Conservation (phyloP, 768 basidiomycete genomes). For the Neoboletus subvelutipes region DNA sequence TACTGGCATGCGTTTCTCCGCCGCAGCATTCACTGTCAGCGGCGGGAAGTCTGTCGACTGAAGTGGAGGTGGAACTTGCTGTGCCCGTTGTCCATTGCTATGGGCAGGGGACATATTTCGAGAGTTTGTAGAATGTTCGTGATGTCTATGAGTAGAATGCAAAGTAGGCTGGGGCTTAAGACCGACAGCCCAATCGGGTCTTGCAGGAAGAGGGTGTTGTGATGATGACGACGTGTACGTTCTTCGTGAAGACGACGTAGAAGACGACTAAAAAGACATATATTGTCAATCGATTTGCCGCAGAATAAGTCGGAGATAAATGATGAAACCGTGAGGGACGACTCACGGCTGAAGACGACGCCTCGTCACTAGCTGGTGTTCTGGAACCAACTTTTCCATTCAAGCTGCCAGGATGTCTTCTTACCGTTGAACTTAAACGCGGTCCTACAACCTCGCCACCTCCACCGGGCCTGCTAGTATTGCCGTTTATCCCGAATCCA, state of each 20-base stretch:
- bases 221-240: constrained; percentile 76
- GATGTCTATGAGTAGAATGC: constrained; percentile 53
- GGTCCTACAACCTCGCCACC: constrained; percentile 60
- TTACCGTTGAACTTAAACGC: constrained; percentile 50
- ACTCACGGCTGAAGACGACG: constrained; percentile 75
- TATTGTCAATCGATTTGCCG: constrained; percentile 7
- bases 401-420: constrained; percentile 50
- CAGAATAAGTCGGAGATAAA: background rate
- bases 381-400: constrained; percentile 55
- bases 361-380: constrained; percentile 70
- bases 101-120: constrained; percentile 41
- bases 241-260: constrained; percentile 74
- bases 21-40: constrained; percentile 42
- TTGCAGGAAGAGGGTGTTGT: constrained; percentile 74
- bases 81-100: constrained; percentile 35
- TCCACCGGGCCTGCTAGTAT: constrained; percentile 21
- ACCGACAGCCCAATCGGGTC: constrained; percentile 90
- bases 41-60: constrained; percentile 74
- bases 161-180: constrained; percentile 74
- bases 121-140: constrained; percentile 44
- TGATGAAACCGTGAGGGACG: constrained; percentile 2
- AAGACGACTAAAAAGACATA: constrained; percentile 59
- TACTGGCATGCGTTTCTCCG: constrained; percentile 55
- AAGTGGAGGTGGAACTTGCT: constrained; percentile 41
- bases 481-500: constrained; percentile 37